Conservation (phyloP, 306 rosid genomes). For the Vigna angularis region DNA sequence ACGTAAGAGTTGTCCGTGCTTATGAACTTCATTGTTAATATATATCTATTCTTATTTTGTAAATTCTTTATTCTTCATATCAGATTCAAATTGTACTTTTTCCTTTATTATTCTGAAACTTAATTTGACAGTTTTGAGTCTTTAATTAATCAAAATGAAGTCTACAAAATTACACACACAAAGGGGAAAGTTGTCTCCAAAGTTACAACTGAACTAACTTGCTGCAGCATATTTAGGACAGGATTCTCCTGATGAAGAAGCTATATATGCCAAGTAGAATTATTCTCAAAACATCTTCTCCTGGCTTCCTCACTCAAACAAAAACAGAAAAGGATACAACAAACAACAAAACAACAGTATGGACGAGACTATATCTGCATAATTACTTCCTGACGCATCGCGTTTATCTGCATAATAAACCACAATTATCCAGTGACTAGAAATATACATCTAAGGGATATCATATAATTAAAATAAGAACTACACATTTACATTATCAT, state of each 20-base stretch:
- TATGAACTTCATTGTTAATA: too few species aligned
- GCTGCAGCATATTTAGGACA: neutral
- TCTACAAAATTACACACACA: neutral
- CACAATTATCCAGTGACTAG: neutral
- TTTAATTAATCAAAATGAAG: neutral
- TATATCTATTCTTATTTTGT: too few species aligned
- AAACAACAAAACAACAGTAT: neutral
- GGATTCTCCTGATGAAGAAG: neutral
- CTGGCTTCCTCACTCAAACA: neutral
- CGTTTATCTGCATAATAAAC: constrained; percentile 19
- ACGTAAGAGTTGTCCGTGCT: too few species aligned
- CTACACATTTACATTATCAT: too few species aligned
- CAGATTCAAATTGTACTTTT: too few species aligned
- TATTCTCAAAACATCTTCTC: neutral
- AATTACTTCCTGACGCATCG: neutral
- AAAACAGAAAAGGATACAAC: neutral
- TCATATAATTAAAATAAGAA: too few species aligned
- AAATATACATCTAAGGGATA: too few species aligned
- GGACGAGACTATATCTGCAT: neutral
- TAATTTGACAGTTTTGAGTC: too few species aligned
- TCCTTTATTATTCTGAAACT: too few species aligned
- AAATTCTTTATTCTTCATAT: too few species aligned
- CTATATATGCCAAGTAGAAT: neutral
- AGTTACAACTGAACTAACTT: neutral
- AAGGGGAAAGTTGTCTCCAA: neutral